These are phyloP conservation scores for Viola odorata DNA, from an alignment of 345 rosid genomes.

Conservation along the genomic window DNA sequence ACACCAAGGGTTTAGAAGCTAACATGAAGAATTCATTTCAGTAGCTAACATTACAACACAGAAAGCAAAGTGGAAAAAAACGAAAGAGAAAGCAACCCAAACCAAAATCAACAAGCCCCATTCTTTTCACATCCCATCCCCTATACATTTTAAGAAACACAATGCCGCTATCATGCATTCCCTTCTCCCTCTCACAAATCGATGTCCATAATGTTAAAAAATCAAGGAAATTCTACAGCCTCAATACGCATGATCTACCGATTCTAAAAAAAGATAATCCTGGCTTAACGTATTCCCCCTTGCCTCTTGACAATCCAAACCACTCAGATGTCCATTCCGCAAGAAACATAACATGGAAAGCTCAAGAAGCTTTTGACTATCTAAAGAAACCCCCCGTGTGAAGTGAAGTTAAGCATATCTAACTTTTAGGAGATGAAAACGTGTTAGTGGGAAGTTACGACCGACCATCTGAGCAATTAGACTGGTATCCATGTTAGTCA, in stretches of 20 bases:
- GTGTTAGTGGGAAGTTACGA: no score
- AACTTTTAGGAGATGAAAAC: no score
- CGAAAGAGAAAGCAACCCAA: neutral
- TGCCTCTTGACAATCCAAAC: conserved; percentile 2
- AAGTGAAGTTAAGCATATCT: no score
- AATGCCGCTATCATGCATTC: conserved; percentile 11
- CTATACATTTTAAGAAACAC: conserved; percentile 25
- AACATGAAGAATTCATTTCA: no score
- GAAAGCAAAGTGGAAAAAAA: neutral
- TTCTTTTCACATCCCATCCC: conserved; percentile 21
- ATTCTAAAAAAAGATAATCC: neutral
- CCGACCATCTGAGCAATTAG: no score
- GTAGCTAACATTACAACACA: neutral
- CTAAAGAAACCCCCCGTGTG: conserved; percentile 13
- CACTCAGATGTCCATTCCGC: neutral
- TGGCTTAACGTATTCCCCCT: neutral
- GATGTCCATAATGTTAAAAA: no score
- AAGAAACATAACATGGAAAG: conserved; percentile 4
- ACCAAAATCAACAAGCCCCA: neutral
- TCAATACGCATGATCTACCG: no score
- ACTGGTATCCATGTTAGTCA: no score
- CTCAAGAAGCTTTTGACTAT: conserved; percentile 10
- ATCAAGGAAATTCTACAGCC: no score
- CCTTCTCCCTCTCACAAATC: conserved; percentile 1
- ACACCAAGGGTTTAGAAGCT: no score